Conservation (phyloP, 108 stramenopile species). For the Asterionellopsis glacialis region DNA sequence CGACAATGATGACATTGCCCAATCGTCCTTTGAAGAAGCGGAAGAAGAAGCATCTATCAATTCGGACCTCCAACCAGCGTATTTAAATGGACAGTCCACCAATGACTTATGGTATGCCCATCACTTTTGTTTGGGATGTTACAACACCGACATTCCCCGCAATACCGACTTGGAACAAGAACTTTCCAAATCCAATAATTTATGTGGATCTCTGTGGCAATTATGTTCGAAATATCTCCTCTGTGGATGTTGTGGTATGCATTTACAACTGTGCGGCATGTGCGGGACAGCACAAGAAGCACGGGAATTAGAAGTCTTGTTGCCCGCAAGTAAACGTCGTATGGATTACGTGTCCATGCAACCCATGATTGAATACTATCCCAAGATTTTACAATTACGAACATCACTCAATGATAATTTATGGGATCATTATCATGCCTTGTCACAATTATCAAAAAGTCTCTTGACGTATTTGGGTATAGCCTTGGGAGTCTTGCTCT, state of each 20-base stretch:
- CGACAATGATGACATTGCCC: conserved; percentile 11
- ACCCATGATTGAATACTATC: conserved; percentile 57
- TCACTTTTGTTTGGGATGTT: conserved; percentile 56
- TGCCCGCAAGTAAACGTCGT: conserved; percentile 44
- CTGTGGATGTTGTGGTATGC: conserved; percentile 35
- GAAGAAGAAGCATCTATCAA: conserved; percentile 21
- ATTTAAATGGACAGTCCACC: conserved; percentile 51
- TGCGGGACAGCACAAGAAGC: conserved; percentile 83
- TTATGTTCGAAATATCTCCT: conserved; percentile 8
- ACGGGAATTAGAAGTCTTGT: conserved; percentile 51
- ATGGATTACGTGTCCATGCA: conserved; percentile 81
- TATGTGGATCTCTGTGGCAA: conserved; percentile 38
- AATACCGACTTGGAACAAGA: conserved; percentile 7
- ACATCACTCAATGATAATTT: conserved; percentile 5
- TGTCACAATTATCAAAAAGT: conserved; percentile 28
- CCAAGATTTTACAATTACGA: conserved; percentile 18
- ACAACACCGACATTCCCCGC: conserved; percentile 24
- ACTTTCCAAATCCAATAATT: conserved; percentile 10
- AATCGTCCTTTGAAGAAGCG: conserved; percentile 2
- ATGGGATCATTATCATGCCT: conserved; percentile 24
- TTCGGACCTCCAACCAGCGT: conserved; percentile 14
- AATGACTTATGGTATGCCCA: conserved; percentile 67
- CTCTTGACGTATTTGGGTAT: conserved; percentile 17
- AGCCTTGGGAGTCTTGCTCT: conserved; percentile 22
- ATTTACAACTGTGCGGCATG: conserved; percentile 63